Percentiles rank a stretch among this genome's conserved stretches.
These are phyloP conservation scores for Fagus crenata DNA, from an alignment of 306 rosid species.

Conservation along the genomic window DNA sequence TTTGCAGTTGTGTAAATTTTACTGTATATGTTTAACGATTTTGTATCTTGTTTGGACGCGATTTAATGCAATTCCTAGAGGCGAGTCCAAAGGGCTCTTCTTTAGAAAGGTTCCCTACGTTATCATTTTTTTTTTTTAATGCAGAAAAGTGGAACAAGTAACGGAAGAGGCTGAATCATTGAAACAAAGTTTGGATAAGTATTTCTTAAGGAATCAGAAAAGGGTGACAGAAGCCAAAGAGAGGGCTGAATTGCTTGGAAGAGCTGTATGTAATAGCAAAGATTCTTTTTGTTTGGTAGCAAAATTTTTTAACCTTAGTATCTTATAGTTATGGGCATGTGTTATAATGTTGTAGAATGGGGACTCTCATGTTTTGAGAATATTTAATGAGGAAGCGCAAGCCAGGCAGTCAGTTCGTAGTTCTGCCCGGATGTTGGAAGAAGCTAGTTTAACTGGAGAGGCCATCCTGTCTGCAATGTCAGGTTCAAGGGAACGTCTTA, in stretches of 20 bases:
- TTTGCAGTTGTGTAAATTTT: too few relatives aligned
- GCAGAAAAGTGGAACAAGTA: slow-evolving; percentile 83
- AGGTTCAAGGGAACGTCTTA: slow-evolving; percentile 81
- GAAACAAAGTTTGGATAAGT: slow-evolving; percentile 68
- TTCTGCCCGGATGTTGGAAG: slow-evolving; percentile 72
- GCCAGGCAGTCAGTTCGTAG: slow-evolving; percentile 68
- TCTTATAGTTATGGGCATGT: not conserved
- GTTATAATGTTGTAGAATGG: slow-evolving; percentile 52
- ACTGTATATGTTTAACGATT: not conserved
- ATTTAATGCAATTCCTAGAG: not conserved
- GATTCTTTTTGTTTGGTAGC: not conserved
- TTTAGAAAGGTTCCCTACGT: too few relatives aligned
- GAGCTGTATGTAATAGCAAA: slow-evolving; percentile 52
- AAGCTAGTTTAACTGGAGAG: slow-evolving; percentile 73
- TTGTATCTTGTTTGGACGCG: not conserved
- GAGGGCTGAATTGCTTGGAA: slow-evolving; percentile 69
- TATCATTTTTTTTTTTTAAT: slow-evolving; percentile 22
- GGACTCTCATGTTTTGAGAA: slow-evolving; percentile 71
- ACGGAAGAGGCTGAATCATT: slow-evolving; percentile 79
- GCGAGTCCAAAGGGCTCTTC: too few relatives aligned
- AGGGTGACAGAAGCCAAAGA: slow-evolving; percentile 69
- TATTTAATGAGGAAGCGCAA: slow-evolving; percentile 78
- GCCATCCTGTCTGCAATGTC: slow-evolving; percentile 72
- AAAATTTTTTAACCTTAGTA: not conserved
- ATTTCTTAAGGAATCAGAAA: slow-evolving; percentile 55